phyloP scores from a whole-genome alignment of 257 asterid genomes.

The Ehretia macrophylla region DNA sequence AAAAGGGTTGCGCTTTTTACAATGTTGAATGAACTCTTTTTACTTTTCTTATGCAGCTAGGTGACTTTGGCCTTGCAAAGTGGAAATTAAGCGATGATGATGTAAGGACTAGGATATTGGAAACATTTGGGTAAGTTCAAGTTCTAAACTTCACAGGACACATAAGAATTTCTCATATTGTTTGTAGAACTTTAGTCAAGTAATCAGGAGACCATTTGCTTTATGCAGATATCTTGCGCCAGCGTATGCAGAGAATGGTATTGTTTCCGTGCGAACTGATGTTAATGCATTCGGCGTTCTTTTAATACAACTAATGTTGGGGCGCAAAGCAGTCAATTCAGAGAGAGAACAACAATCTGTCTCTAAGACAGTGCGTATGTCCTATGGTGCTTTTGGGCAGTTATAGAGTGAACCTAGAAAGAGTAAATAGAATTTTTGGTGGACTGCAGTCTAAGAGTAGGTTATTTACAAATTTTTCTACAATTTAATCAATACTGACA shows the following conservation, averaged over 20 bases:
- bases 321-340: conserved; percentile 59
- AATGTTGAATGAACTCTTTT: no score
- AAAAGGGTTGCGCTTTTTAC: no score
- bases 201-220: neutral
- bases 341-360: conserved; percentile 38
- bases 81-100: conserved; percentile 50
- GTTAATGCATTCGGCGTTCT: conserved; percentile 65
- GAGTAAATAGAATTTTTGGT: neutral
- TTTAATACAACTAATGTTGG: conserved; percentile 67
- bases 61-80: conserved; percentile 82
- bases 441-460: neutral
- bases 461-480: neutral
- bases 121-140: conserved; percentile 65
- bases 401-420: no score
- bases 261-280: conserved; percentile 69
- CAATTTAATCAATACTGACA: neutral
- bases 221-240: conserved; percentile 73
- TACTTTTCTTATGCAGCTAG: conserved; percentile 40
- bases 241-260: conserved; percentile 75
- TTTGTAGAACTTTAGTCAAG: no score
- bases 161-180: neutral
- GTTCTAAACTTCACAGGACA: conserved; percentile 2
- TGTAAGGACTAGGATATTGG: conserved; percentile 51
- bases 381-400: neutral
- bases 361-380: conserved; percentile 72